Evolutionary conservation across 495 filamentous ascomycete genomes (phyloP).

Genomic region (Aspergillus bridgeri): DNA sequence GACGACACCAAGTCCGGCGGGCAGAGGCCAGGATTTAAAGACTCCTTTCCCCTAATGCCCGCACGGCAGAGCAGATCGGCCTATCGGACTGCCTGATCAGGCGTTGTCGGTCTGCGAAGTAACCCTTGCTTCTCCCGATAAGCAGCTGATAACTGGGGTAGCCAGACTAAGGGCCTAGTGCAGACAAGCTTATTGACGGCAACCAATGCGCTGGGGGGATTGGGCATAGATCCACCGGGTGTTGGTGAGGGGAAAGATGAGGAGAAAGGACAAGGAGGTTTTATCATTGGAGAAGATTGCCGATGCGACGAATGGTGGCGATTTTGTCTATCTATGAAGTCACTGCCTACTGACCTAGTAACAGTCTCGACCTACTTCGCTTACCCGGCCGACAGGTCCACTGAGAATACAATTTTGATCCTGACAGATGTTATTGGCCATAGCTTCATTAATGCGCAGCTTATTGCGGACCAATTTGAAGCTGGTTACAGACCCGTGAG

Average conservation of each 20-base stretch:
- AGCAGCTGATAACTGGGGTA: constrained; percentile 12
- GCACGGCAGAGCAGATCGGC: background rate
- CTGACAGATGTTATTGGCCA: constrained; percentile 32
- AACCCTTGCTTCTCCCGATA: background rate
- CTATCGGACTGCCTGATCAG: constrained; percentile 1
- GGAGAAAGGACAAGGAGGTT: background rate
- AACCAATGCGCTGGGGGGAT: background rate
- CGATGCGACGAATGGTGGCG: background rate
- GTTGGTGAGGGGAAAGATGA: too few species aligned
- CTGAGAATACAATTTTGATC: constrained; percentile 26
- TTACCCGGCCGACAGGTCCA: constrained; percentile 25
- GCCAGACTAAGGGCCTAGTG: background rate
- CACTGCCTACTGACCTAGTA: too few species aligned
- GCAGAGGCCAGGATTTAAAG: background rate
- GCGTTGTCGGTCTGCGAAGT: background rate
- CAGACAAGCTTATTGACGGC: constrained; percentile 5
- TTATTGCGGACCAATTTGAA: constrained; percentile 67
- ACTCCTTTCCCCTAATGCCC: background rate
- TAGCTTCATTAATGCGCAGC: constrained; percentile 26
- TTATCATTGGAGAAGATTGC: constrained; percentile 12
- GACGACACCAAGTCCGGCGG: background rate
- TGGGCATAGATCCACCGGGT: too few species aligned
- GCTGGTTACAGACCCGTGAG: too few species aligned
- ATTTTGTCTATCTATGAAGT: too few species aligned
- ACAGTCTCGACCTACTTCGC: constrained; percentile 24